Conservation (phyloP, 371 early-diverging fungal genomes). For the Phascolomyces articulosus region DNA sequence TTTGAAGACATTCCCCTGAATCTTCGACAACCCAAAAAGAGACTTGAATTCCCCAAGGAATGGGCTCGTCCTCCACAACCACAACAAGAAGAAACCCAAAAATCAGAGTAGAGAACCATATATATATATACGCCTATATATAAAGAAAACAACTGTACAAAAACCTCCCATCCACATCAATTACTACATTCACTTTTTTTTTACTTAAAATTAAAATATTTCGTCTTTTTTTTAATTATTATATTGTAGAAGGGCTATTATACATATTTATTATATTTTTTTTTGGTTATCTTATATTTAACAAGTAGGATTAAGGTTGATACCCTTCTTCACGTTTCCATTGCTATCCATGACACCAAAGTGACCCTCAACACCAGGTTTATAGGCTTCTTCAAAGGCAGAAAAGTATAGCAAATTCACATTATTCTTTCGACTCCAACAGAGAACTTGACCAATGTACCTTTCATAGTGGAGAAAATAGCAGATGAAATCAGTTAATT, state of each 20-base stretch:
- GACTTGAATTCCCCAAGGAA: constrained; percentile 65
- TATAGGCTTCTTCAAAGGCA: constrained; percentile 67
- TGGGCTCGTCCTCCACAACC: constrained; percentile 54
- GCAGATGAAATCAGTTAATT: background rate
- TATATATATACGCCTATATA: no score
- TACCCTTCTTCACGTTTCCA: constrained; percentile 22
- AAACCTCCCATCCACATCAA: background rate
- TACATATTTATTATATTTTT: background rate
- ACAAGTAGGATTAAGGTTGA: constrained; percentile 6
- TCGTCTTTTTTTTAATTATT: background rate
- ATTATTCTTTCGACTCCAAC: constrained; percentile 46
- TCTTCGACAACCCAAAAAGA: constrained; percentile 58
- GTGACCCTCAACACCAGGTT: constrained; percentile 55
- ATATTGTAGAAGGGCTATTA: no score
- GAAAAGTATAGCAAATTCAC: constrained; percentile 63
- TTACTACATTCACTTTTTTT: no score
- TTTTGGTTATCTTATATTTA: background rate
- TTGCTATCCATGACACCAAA: constrained; percentile 55
- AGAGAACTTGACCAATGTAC: constrained; percentile 41
- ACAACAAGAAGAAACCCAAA: background rate
- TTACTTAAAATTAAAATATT: background rate
- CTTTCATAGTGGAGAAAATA: background rate
- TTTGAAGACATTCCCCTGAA: constrained; percentile 68
- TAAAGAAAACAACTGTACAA: constrained; percentile 4
- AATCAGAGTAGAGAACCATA: background rate